These are phyloP conservation scores for Botrytis tulipae DNA, from an alignment of 2,329 filamentous ascomycete genomes.

Conservation along the genomic window DNA sequence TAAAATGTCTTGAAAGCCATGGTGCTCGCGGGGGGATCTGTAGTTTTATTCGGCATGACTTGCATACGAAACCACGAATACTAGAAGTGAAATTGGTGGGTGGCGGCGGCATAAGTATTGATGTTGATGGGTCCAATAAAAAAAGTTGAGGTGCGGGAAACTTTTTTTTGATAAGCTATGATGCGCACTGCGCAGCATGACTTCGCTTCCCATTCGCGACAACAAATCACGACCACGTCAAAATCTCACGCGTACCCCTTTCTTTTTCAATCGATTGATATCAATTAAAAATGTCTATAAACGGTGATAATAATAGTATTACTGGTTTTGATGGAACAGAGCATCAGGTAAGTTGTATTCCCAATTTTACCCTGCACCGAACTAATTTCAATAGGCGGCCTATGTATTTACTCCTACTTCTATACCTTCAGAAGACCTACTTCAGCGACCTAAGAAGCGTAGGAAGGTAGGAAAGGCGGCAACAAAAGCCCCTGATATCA, in stretches of 20 bases:
- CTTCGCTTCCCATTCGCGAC: conserved; percentile 19
- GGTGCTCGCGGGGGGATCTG: conserved; percentile 25
- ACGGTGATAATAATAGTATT: conserved; percentile 32
- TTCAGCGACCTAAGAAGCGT: conserved; percentile 39
- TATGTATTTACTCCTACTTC: conserved; percentile 39
- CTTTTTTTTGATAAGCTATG: conserved; percentile 25
- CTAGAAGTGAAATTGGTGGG: conserved; percentile 32
- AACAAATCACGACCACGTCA: conserved; percentile 24
- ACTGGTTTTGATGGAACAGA: conserved; percentile 36
- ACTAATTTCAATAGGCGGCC: conserved; percentile 36
- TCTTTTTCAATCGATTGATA: neutral
- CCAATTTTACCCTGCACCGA: neutral
- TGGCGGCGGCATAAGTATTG: conserved; percentile 37
- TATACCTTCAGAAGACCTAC: conserved; percentile 26
- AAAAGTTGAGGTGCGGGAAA: conserved; percentile 22
- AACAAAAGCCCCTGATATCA: conserved; percentile 14
- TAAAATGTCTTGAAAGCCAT: conserved; percentile 32
- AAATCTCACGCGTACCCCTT: conserved; percentile 16
- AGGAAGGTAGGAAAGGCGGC: conserved; percentile 37
- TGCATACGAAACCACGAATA: conserved; percentile 37
- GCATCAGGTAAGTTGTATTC: conserved; percentile 36
- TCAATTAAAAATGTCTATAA: conserved; percentile 35
- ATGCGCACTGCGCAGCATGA: conserved; percentile 21
- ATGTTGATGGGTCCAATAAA: conserved; percentile 21
- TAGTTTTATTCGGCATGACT: conserved; percentile 37